Base-by-base conservation (phyloP, 2,329 filamentous ascomycete species). In the Dactylella cylindrospora region DNA sequence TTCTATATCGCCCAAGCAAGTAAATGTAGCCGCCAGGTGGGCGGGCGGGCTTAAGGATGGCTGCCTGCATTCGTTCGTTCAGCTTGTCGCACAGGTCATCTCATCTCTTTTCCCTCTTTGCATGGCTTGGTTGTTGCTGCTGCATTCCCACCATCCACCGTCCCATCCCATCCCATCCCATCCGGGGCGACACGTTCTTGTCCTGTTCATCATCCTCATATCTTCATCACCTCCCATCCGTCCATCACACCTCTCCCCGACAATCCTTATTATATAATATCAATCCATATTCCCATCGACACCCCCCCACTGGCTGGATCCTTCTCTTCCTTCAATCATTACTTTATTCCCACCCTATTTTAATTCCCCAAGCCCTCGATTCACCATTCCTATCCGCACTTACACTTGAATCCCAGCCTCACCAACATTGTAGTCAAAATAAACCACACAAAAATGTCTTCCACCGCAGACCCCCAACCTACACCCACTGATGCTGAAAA, bases 151-250 rank as follows among this genome's bases (percentile, higher is more conserved):
- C n/a, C n/a, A n/a, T n/a, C n/a, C n/a, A n/a, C n/a, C n/a, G n/a
- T n/a, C n/a, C n/a, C n/a, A n/a, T n/a, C n/a, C n/a, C n/a, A n/a
- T n/a, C n/a, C n/a, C n/a, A n/a, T n/a, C n/a, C n/a, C n/a, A n/a
- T n/a, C n/a, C n/a, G n/a, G n/a, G n/a, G n/a, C n/a, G n/a, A n/a
- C n/a, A n/a, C n/a, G n/a, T n/a, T n/a, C n/a, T n/a, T n/a, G n/a
- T n/a, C n/a, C n/a, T n/a, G n/a, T n/a, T n/a, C n/a, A n/a, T n/a
- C 25, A 31, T 43, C 29, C 49, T 35, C 49, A 52, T 52, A 38
- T 44, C 49, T 43, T 52, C 49, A 6, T 17, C 44, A 49, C 36
- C 31, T 33, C 12, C 12, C 44, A 26, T 26, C 32, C 15, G 39
- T 12, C 33, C 6, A 38, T 20, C 33, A 20, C 33, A 20, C 33